Base-by-base conservation (phyloP, 1,284 basidiomycete species). In the Butyriboletus appendiculatus region DNA sequence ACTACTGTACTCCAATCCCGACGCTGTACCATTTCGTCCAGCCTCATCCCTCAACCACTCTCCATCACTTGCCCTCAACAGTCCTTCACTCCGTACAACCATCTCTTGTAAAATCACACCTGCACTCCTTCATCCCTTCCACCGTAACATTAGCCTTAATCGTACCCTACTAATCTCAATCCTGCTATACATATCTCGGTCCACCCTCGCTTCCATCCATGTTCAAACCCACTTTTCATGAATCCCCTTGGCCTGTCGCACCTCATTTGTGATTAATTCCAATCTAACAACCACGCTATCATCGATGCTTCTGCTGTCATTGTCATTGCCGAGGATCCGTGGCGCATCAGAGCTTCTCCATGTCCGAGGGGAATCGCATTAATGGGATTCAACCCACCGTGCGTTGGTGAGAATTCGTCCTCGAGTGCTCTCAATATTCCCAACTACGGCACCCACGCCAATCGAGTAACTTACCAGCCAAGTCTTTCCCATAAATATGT, bases 401-500 rank as follows among this genome's bases (percentile, higher is more conserved):
- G 18, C 24, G 15, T 24, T 9, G 26, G 38, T 42, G 47, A 30
- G 34, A 53, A 54, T 55, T 32, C 24, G 20, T 26, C 22, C 49
- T 15, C 34, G 20, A 34, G 2, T 24, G 46, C 33, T 34, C 51
- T 33, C 32, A 28, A 51, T 24, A 28, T 28, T 11, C 38, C 18
- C 18, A 30, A 45, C 16, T 22, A 34, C n/a, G 41, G 41, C 33
- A 32, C 43, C 12, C 16, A 7, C 38, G 22, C 41, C 51, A 30
- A 54, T 32, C 35, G 12, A 35, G 18, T 33, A 28, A 28, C 28
- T 28, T 11, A 9, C 50, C 15, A 40, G 50, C 30, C 33, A 32
- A 10, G 22, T 26, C 26, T 11, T 9, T 45, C 32, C 38, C 49
- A 67, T 69, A 70, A 69, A 69, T 68, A 69, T 44, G 41, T 55